phyloP scores from a whole-genome alignment of 768 basidiomycete genomes.

The Panaeolus papilionaceus region DNA sequence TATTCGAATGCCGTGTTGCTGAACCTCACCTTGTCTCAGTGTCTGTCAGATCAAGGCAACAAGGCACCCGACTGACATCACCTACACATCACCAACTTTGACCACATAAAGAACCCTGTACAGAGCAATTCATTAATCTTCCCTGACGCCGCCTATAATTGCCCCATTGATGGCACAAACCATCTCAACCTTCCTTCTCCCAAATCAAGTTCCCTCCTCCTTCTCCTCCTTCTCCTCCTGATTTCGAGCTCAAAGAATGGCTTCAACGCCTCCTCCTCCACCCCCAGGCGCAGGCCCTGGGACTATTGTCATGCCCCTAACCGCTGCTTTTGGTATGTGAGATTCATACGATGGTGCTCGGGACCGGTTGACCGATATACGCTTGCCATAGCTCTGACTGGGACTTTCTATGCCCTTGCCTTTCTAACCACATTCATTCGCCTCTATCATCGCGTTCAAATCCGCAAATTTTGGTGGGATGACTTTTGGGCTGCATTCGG shows the following conservation, averaged over 20 bases:
- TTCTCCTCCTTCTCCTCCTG: no score
- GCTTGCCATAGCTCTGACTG: background rate
- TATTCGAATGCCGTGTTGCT: no score
- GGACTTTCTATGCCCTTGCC: constrained; percentile 21
- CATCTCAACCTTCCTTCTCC: no score
- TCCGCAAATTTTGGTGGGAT: constrained; percentile 37
- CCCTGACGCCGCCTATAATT: no score
- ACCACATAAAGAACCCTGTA: no score
- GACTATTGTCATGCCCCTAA: background rate
- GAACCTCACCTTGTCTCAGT: no score
- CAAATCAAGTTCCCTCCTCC: no score
- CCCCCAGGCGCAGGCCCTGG: background rate
- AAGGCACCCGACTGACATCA: no score
- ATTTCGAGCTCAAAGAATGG: background rate
- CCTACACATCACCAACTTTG: no score
- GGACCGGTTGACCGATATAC: background rate
- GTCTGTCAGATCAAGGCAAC: no score
- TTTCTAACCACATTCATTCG: constrained; percentile 29
- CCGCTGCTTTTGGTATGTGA: background rate
- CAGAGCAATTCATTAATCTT: no score
- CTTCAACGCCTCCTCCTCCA: background rate
- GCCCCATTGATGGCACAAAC: no score
- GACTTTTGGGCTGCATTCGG: constrained; percentile 36
- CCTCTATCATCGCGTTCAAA: constrained; percentile 30
- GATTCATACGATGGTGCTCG: background rate